Evolutionary conservation across 2,329 filamentous ascomycete genomes (phyloP).

Genomic region (Bertia moriformis): DNA sequence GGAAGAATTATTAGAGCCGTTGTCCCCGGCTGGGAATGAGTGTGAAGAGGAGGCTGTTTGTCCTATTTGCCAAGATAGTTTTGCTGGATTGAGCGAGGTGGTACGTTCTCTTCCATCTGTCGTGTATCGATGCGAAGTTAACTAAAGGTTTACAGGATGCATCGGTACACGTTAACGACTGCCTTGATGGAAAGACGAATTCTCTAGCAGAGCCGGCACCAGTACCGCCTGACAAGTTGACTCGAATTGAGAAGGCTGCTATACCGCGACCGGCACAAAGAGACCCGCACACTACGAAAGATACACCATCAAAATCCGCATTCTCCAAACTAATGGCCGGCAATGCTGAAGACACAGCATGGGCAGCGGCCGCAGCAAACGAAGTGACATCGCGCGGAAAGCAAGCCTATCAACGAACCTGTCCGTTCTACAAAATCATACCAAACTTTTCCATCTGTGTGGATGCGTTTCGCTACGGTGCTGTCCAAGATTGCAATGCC

Average conservation of each 20-base stretch:
- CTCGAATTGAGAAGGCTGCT: slow-evolving; percentile 32
- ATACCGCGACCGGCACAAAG: slow-evolving; percentile 46
- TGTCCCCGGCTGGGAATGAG: neutral
- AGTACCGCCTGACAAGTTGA: slow-evolving; percentile 11
- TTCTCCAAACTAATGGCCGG: slow-evolving; percentile 60
- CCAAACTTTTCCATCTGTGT: slow-evolving; percentile 59
- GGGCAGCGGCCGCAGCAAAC: slow-evolving; percentile 50
- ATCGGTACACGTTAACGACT: slow-evolving; percentile 55
- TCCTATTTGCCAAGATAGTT: neutral
- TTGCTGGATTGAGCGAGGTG: neutral
- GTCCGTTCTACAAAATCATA: slow-evolving; percentile 66
- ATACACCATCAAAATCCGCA: slow-evolving; percentile 32
- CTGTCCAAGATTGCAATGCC: slow-evolving; percentile 55
- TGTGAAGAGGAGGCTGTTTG: neutral
- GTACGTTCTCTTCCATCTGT: no score
- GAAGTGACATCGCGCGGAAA: slow-evolving; percentile 51
- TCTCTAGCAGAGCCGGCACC: slow-evolving; percentile 4
- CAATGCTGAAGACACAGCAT: slow-evolving; percentile 57
- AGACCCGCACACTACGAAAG: slow-evolving; percentile 37
- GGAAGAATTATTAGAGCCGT: neutral
- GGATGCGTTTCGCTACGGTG: slow-evolving; percentile 61
- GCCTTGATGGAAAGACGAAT: slow-evolving; percentile 47
- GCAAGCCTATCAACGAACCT: slow-evolving; percentile 55
- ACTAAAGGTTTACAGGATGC: no score
- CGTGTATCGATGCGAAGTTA: no score